Evolutionary conservation across 2,329 filamentous ascomycete genomes (phyloP).

Genomic region (Colletotrichum orbiculare): DNA sequence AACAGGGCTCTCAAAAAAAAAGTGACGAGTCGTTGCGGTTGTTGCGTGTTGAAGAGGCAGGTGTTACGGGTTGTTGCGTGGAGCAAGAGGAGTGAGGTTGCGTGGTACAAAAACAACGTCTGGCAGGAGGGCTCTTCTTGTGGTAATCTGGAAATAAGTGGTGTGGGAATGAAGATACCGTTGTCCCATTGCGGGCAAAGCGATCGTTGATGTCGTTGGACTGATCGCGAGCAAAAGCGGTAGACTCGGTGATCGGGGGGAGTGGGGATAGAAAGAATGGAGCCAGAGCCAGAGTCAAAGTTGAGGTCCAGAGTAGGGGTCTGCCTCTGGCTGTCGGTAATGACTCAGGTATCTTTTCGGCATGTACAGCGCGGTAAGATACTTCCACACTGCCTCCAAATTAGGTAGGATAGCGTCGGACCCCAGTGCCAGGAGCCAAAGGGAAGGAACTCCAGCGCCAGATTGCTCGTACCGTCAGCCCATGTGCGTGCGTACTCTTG

Average conservation of each 20-base stretch:
- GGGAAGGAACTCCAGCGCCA: slow-evolving; percentile 1
- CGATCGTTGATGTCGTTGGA: slow-evolving; percentile 29
- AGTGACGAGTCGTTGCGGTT: slow-evolving; percentile 20
- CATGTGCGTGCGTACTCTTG: background rate
- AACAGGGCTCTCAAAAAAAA: background rate
- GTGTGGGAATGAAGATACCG: slow-evolving; percentile 22
- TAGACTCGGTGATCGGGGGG: slow-evolving; percentile 35
- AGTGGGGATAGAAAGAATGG: slow-evolving; percentile 15
- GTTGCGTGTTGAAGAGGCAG: slow-evolving; percentile 3
- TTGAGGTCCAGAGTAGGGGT: slow-evolving; percentile 8
- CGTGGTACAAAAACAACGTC: no score
- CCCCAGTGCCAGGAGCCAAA: background rate
- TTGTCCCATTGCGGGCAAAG: slow-evolving; percentile 20
- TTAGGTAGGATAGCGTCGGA: no score
- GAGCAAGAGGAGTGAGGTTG: background rate
- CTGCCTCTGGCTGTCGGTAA: slow-evolving; percentile 1
- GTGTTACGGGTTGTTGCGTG: background rate
- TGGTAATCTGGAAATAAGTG: slow-evolving; percentile 7
- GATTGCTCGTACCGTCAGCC: slow-evolving; percentile 6
- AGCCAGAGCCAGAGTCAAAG: background rate
- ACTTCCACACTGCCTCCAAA: no score
- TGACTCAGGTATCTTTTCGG: background rate
- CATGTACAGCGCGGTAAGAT: no score
- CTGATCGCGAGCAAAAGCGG: slow-evolving; percentile 33
- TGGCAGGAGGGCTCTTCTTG: slow-evolving; percentile 20